Percentiles rank a stretch among this genome's conserved stretches.
These are phyloP conservation scores for Dendrobium chrysotoxum DNA, from an alignment of 106 monocot species.

Conservation along the genomic window DNA sequence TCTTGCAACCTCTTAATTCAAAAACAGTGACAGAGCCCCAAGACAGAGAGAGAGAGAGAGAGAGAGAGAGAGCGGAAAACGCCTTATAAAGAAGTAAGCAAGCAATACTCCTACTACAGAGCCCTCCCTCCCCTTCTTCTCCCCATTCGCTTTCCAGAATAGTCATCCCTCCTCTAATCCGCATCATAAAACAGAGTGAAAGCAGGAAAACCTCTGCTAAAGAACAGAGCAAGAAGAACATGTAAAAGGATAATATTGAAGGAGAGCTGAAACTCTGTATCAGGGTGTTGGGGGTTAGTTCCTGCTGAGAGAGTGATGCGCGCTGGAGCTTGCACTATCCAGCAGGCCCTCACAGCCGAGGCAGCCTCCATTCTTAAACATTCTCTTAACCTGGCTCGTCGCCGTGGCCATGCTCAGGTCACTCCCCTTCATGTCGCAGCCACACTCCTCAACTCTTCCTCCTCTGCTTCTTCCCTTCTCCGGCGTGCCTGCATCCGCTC, in stretches of 20 bases:
- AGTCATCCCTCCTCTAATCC: not conserved
- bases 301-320: constrained; percentile 45
- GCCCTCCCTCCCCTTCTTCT: not conserved
- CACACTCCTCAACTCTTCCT: constrained; percentile 58
- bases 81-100: constrained; percentile 5
- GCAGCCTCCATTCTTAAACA: constrained; percentile 76
- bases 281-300: constrained; percentile 14
- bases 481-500: constrained; percentile 73
- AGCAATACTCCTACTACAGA: not conserved
- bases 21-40: not conserved
- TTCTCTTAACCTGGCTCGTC: constrained; percentile 58
- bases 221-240: not conserved
- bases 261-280: not conserved
- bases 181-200: not conserved
- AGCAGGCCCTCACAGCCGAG: constrained; percentile 93
- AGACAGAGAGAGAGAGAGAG: constrained; percentile 2
- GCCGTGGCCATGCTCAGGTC: constrained; percentile 88
- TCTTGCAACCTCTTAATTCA: not conserved
- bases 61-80: not conserved
- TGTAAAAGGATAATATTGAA: not conserved
- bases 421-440: constrained; percentile 91
- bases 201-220: not conserved
- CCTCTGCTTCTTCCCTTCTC: constrained; percentile 41
- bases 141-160: not conserved
- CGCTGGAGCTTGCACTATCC: constrained; percentile 56